These are phyloP conservation scores for Amanita fuliginea DNA, from an alignment of 768 basidiomycete genomes.

Conservation along the genomic window DNA sequence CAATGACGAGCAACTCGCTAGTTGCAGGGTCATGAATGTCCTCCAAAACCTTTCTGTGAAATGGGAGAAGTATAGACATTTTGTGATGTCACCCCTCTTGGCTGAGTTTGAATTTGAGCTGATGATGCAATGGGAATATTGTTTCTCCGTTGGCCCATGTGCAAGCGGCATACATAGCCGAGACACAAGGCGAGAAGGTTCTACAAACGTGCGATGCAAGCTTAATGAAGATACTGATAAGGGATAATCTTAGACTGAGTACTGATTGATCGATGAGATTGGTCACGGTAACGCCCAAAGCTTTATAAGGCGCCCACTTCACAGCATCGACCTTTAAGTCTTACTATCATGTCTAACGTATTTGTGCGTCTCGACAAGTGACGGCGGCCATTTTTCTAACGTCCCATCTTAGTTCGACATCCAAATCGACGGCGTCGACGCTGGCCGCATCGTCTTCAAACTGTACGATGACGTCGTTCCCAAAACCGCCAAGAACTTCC, in stretches of 20 bases:
- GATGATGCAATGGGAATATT: neutral
- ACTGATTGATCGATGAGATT: constrained; percentile 7
- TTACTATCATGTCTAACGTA: constrained; percentile 24
- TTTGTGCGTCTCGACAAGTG: constrained; percentile 23
- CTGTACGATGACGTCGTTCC: constrained; percentile 76
- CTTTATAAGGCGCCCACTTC: constrained; percentile 2
- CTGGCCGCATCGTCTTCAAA: constrained; percentile 70
- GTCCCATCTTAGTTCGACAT: constrained; percentile 50
- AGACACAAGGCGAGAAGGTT: too few relatives aligned
- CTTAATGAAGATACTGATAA: neutral
- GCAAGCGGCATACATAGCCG: too few relatives aligned
- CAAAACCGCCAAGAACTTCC: constrained; percentile 74
- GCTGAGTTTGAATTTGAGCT: too few relatives aligned
- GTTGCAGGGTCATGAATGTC: constrained; percentile 65
- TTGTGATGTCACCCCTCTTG: too few relatives aligned
- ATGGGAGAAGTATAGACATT: constrained; percentile 48
- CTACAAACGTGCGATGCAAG: too few relatives aligned
- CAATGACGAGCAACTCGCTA: constrained; percentile 68
- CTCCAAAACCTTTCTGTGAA: constrained; percentile 58
- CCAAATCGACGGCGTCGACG: constrained; percentile 24
- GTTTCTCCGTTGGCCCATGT: too few relatives aligned
- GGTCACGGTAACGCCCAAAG: constrained; percentile 2
- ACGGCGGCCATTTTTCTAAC: too few relatives aligned
- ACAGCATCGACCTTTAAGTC: neutral
- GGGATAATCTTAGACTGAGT: constrained; percentile 1